phyloP scores from a whole-genome alignment of 768 basidiomycete species.

The Gyrodon lividus region DNA sequence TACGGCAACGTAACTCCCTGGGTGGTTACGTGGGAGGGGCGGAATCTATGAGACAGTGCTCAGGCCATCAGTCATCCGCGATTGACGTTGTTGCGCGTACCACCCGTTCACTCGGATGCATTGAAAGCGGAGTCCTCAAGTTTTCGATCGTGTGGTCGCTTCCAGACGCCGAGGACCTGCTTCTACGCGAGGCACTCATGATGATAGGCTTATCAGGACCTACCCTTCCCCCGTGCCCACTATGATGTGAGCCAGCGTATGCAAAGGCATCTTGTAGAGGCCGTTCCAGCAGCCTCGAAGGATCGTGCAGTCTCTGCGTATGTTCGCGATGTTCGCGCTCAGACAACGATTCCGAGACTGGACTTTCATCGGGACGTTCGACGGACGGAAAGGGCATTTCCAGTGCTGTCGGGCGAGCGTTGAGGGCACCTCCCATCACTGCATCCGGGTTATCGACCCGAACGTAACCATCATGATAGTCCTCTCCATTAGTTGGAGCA shows the following conservation, averaged over 20 bases:
- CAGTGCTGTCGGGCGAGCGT: slow-evolving; percentile 30
- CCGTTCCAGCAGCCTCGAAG: slow-evolving; percentile 24
- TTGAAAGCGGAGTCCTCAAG: slow-evolving; percentile 18
- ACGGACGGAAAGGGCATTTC: slow-evolving; percentile 22
- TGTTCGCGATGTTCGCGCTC: slow-evolving; percentile 25
- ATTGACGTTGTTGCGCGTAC: slow-evolving; percentile 13
- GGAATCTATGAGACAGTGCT: slow-evolving; percentile 23
- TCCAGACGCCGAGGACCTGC: slow-evolving; percentile 19
- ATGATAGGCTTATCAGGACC: slow-evolving; percentile 21
- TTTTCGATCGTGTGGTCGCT: slow-evolving; percentile 35
- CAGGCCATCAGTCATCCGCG: neutral
- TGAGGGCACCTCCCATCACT: slow-evolving; percentile 32
- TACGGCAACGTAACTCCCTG: slow-evolving; percentile 15
- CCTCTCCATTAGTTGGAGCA: slow-evolving; percentile 31
- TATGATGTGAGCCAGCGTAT: slow-evolving; percentile 20
- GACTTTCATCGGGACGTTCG: slow-evolving; percentile 17
- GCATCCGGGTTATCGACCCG: slow-evolving; percentile 32
- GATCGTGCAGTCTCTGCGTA: slow-evolving; percentile 15
- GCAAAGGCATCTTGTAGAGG: slow-evolving; percentile 16
- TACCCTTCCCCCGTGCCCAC: slow-evolving; percentile 15
- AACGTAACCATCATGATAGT: slow-evolving; percentile 31
- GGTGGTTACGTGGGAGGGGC: slow-evolving; percentile 25
- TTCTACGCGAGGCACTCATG: slow-evolving; percentile 16
- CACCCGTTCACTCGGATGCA: slow-evolving; percentile 26
- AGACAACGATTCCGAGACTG: slow-evolving; percentile 19